Evolutionary conservation across 495 filamentous ascomycete species (phyloP), one percentile per base, ranked within the genome.

Genomic region (Penicillium bialowiezense): DNA sequence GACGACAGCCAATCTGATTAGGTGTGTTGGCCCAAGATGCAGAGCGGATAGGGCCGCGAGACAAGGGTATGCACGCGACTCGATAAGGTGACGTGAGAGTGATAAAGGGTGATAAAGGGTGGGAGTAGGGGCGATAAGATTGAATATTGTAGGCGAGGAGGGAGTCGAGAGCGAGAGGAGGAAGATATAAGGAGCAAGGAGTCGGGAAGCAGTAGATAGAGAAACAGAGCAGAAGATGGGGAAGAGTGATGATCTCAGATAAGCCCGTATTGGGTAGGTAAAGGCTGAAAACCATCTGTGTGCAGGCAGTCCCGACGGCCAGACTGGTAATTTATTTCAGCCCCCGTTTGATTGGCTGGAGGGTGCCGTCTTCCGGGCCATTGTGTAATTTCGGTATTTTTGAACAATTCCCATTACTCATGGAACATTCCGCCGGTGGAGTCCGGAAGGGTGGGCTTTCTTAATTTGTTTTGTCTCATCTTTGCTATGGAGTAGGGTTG

Each of bases 221-320:
- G 38, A 43, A 43, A n/a, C n/a, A 48, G 35, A 52, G 20, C 9
- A 28, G 34, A 47, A 21, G 20, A 37, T 36, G 17, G 34, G 31
- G 19, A 24, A 23, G 62, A 47, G 52, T 54, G 55, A 46, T 63
- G 60, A 60, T 56, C 50, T 55, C 56, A 62, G 52, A 31, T 62
- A 61, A 59, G 55, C 46, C 39, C 32, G 58, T 61, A 64, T 64
- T 64, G 60, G 60, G 60, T 58, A 61, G 60, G 58, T 61, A 64
- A 48, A 23, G 51, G 58, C 54, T 55, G 49, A 51, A 56, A 58
- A 44, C 5, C 6, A 38, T 47, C 33, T 8, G 15, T 32, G 32
- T 19, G 14, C 5, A 4, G 38, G 48, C 56, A 52, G 58, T n/a
- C n/a, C n/a, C n/a, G n/a, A n/a, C n/a, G n/a, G n/a, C n/a, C n/a